Conservation (phyloP, 208 protist genomes). For the Acanthamoeba quina region DNA sequence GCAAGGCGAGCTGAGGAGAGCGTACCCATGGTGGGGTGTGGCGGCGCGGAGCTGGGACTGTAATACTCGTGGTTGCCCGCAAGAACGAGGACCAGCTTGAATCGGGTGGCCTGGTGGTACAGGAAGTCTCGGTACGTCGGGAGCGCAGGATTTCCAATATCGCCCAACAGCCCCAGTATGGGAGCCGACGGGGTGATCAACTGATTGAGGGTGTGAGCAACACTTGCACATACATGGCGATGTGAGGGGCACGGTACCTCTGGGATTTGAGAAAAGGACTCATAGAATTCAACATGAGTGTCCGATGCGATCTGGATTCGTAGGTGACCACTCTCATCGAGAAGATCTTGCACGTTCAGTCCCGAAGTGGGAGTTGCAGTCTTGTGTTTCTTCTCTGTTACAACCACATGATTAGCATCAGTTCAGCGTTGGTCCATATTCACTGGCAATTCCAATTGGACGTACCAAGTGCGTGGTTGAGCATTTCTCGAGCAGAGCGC, state of each 20-base stretch:
- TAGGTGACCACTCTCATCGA: not conserved
- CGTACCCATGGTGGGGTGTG: constrained; percentile 43
- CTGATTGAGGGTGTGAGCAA: not conserved
- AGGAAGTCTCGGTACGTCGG: constrained; percentile 43
- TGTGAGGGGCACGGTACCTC: not conserved
- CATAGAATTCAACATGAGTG: constrained; percentile 33
- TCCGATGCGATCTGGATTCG: constrained; percentile 59
- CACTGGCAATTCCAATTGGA: too few relatives aligned
- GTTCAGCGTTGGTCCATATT: not conserved
- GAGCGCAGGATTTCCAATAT: constrained; percentile 20
- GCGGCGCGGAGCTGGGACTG: not conserved
- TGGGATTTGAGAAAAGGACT: not conserved
- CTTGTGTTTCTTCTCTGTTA: not conserved
- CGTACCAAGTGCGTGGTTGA: not conserved
- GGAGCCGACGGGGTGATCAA: constrained; percentile 4
- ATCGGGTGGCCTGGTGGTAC: not conserved
- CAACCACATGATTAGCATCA: not conserved
- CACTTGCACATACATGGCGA: not conserved
- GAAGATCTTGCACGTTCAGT: not conserved
- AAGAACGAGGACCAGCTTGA: constrained; percentile 44
- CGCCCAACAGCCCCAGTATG: constrained; percentile 57
- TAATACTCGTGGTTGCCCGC: constrained; percentile 73
- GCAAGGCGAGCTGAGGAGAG: not conserved
- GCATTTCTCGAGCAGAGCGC: not conserved
- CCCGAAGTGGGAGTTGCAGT: not conserved